phyloP scores from a whole-genome alignment of 2,329 filamentous ascomycete genomes.

The Epichloe sibirici region DNA sequence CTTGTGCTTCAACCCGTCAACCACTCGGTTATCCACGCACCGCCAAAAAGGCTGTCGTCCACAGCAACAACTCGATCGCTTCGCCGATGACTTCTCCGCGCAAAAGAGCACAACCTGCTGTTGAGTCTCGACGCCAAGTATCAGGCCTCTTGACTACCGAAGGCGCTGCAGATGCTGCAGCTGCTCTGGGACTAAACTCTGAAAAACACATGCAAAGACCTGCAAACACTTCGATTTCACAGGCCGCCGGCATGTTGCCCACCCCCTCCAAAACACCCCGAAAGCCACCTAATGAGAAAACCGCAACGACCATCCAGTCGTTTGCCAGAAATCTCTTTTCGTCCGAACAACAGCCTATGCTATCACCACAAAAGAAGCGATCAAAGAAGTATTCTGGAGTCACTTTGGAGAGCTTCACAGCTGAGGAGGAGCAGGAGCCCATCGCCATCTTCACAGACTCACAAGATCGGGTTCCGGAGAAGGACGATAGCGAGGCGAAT shows the following conservation, averaged over 20 bases:
- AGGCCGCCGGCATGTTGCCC: conserved; percentile 48
- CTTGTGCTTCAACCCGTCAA: conserved; percentile 25
- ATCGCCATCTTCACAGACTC: conserved; percentile 70
- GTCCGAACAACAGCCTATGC: conserved; percentile 44
- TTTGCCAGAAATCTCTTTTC: conserved; percentile 52
- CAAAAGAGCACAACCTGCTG: conserved; percentile 37
- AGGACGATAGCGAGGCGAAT: conserved; percentile 55
- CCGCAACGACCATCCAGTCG: conserved; percentile 36
- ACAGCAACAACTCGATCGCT: conserved; percentile 19
- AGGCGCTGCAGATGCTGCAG: conserved; percentile 29
- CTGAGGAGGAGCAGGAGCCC: conserved; percentile 41
- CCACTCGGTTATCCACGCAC: conserved; percentile 20
- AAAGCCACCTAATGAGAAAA: conserved; percentile 44
- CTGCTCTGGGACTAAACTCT: conserved; percentile 25
- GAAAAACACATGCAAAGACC: conserved; percentile 17
- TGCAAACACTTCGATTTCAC: conserved; percentile 17
- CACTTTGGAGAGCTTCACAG: conserved; percentile 45
- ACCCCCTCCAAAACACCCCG: conserved; percentile 73
- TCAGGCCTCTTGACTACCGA: conserved; percentile 33
- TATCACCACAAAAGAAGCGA: conserved; percentile 45
- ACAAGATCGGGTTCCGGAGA: conserved; percentile 61
- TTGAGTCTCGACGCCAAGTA: conserved; percentile 35
- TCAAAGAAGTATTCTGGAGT: conserved; percentile 44
- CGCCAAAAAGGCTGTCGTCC: conserved; percentile 18
- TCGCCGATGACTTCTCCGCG: conserved; percentile 35